Percentiles rank a stretch among this genome's conserved stretches.
phyloP scores from a whole-genome alignment of 2,329 filamentous ascomycete species.

The Claviceps africana region DNA sequence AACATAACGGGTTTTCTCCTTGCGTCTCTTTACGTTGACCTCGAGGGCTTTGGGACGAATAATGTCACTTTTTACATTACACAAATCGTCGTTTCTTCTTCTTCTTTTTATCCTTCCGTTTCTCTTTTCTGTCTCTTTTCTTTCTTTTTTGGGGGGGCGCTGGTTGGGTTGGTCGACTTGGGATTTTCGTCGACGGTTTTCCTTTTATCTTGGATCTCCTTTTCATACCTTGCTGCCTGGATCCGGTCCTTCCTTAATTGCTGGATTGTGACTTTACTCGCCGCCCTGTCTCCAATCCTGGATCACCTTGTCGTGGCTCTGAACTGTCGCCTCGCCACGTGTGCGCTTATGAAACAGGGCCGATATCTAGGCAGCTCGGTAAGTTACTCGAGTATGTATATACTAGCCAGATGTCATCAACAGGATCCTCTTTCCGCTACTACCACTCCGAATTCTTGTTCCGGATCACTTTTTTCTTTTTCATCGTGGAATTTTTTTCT shows the following conservation, averaged over 20 bases:
- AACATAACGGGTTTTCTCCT: not conserved
- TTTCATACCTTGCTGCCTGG: slow-evolving; percentile 21
- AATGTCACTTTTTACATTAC: slow-evolving; percentile 16
- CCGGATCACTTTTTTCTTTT: not conserved
- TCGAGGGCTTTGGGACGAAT: slow-evolving; percentile 17
- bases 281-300: slow-evolving; percentile 6
- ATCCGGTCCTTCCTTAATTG: slow-evolving; percentile 13
- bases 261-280: slow-evolving; percentile 9
- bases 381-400: slow-evolving; percentile 38
- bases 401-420: slow-evolving; percentile 31
- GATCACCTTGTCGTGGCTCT: slow-evolving; percentile 6
- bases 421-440: slow-evolving; percentile 17
- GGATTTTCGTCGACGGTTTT: not conserved
- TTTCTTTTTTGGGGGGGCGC: slow-evolving; percentile 12
- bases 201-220: slow-evolving; percentile 9
- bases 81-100: not conserved
- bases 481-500: not conserved
- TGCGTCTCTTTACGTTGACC: not conserved
- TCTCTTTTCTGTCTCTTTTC: not conserved
- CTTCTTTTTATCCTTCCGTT: too few species aligned
- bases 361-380: slow-evolving; percentile 39
- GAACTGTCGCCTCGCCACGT: slow-evolving; percentile 9
- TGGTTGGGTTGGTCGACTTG: slow-evolving; percentile 10
- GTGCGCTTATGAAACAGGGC: slow-evolving; percentile 11
- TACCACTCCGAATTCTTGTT: not conserved